Conservation (phyloP, 2,329 filamentous ascomycete species). For the Tolypocladium ophioglossoides region DNA sequence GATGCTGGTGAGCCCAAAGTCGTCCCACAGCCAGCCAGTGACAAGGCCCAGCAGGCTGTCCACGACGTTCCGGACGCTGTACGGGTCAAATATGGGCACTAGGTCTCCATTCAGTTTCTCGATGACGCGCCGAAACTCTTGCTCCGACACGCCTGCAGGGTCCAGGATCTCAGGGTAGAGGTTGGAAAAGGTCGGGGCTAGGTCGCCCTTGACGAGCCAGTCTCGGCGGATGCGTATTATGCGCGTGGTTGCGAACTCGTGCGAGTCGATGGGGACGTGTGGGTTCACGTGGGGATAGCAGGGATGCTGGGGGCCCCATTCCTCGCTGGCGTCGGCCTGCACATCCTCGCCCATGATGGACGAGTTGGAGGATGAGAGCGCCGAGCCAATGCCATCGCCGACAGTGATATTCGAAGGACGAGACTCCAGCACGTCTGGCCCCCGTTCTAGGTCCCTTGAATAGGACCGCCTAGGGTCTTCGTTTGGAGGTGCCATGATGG, state of each 20-base stretch:
- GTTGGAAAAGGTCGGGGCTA: constrained; percentile 89
- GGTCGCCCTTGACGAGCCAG: constrained; percentile 81
- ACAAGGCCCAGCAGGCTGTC: constrained; percentile 70
- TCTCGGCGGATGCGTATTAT: constrained; percentile 88
- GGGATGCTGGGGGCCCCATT: constrained; percentile 90
- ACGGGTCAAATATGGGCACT: constrained; percentile 70
- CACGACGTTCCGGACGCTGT: constrained; percentile 62
- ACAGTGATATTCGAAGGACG: constrained; percentile 38
- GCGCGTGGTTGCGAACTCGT: constrained; percentile 66
- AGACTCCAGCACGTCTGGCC: constrained; percentile 32
- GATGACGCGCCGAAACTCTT: constrained; percentile 75
- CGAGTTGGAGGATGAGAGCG: constrained; percentile 45
- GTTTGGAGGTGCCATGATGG: constrained; percentile 31
- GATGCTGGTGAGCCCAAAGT: constrained; percentile 64
- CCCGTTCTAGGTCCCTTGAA: constrained; percentile 45
- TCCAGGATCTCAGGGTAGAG: constrained; percentile 94
- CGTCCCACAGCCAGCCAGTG: constrained; percentile 94
- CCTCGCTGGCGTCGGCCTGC: constrained; percentile 56
- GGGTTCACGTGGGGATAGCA: constrained; percentile 92
- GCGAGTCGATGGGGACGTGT: constrained; percentile 70
- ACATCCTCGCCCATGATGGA: constrained; percentile 56
- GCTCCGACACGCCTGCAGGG: constrained; percentile 68
- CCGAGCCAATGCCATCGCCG: constrained; percentile 42
- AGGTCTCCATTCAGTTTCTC: constrained; percentile 73
- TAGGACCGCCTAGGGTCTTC: constrained; percentile 25